phyloP scores from a whole-genome alignment of 176 grass and related monocot genomes.

The Miscanthus lutarioriparius region DNA sequence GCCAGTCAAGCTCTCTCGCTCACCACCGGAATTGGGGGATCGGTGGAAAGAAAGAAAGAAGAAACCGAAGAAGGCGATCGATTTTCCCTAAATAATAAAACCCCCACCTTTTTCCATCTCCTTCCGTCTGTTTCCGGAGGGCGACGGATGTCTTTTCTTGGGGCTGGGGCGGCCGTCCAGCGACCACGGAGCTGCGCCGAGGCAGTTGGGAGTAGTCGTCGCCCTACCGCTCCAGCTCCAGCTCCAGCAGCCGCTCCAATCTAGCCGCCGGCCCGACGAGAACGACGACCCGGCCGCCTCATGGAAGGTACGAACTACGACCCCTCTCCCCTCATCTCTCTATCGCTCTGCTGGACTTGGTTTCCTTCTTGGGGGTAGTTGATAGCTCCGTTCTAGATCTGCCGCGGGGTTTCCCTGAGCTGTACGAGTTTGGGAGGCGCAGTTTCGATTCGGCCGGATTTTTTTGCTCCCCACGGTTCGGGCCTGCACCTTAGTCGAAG shows the following conservation, averaged over 20 bases:
- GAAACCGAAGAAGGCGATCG: background rate
- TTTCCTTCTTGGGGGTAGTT: background rate
- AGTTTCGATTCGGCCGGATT: background rate
- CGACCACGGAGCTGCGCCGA: background rate
- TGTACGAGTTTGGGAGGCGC: background rate
- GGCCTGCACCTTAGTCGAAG: background rate
- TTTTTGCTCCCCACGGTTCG: background rate
- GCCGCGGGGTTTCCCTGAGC: background rate
- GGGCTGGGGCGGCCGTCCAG: background rate
- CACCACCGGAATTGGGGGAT: constrained; percentile 6
- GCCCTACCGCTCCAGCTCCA: background rate
- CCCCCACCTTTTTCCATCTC: background rate
- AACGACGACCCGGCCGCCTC: background rate
- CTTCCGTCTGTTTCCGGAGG: constrained; percentile 1
- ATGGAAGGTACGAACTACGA: constrained; percentile 24
- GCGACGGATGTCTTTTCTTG: constrained; percentile 32
- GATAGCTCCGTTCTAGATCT: constrained; percentile 16
- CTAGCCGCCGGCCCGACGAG: constrained; percentile 9
- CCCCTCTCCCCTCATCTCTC: background rate
- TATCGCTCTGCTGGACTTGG: background rate
- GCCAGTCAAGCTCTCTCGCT: background rate
- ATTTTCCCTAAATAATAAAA: background rate
- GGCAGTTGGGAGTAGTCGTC: background rate
- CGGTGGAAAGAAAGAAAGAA: background rate
- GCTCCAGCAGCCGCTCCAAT: background rate